Conservation (phyloP, 805 yeast genomes). For the Clavispora vitiphila region DNA sequence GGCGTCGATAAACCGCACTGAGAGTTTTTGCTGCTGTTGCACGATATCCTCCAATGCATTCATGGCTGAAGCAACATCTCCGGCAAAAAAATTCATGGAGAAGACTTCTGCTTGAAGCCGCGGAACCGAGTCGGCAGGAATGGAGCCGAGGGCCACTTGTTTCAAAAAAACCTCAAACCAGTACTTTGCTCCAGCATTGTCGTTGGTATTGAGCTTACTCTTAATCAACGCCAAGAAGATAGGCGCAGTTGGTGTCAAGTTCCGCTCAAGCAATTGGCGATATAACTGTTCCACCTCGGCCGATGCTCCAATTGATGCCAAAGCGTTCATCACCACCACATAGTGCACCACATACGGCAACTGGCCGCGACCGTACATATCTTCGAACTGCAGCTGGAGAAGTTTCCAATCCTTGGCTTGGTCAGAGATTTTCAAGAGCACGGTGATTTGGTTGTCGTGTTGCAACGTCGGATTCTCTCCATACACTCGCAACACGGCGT, state of each 20-base stretch:
- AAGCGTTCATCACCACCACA: conserved; percentile 54
- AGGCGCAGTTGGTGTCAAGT: conserved; percentile 41
- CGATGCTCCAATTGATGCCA: conserved; percentile 47
- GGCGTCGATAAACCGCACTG: conserved; percentile 14
- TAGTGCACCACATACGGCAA: conserved; percentile 54
- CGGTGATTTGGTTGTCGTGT: conserved; percentile 43
- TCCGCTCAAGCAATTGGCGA: conserved; percentile 40
- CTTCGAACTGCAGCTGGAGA: conserved; percentile 54
- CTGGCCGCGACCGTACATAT: conserved; percentile 48
- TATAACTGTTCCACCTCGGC: conserved; percentile 47
- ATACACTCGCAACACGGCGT: conserved; percentile 25
- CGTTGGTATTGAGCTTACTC: conserved; percentile 32
- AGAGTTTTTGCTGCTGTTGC: conserved; percentile 11
- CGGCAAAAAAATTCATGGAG: conserved; percentile 19
- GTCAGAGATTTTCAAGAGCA: conserved; percentile 44
- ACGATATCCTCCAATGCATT: conserved; percentile 20
- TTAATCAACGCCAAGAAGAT: conserved; percentile 44
- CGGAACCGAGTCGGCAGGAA: conserved; percentile 16
- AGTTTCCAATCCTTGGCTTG: conserved; percentile 46
- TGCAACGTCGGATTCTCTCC: conserved; percentile 36
- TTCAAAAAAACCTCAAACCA: conserved; percentile 24
- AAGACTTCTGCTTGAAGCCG: conserved; percentile 27
- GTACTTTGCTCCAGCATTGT: conserved; percentile 28
- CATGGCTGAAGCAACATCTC: conserved; percentile 25
- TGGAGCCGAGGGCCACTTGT: conserved; percentile 15